Evolutionary conservation across 352 stramenopile genomes (phyloP).

Genomic region (Phytophthora agathidicida): DNA sequence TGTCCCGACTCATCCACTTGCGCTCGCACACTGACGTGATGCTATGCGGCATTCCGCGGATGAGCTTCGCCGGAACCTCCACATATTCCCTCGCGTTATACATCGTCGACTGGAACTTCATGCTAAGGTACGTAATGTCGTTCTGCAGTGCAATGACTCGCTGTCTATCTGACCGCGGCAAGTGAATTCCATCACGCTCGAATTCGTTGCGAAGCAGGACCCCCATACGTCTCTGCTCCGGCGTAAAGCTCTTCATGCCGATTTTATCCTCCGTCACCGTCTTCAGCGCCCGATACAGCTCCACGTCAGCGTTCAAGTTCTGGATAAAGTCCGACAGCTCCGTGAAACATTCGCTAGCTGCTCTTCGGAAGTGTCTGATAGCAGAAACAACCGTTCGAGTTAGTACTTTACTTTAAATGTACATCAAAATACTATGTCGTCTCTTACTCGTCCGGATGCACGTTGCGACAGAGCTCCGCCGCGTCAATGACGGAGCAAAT

Average conservation of each 20-base stretch:
- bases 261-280: slow-evolving; percentile 63
- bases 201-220: slow-evolving; percentile 93
- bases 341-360: slow-evolving; percentile 89
- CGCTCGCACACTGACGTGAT: slow-evolving; percentile 65
- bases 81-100: slow-evolving; percentile 69
- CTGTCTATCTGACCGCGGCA: slow-evolving; percentile 70
- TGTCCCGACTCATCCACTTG: slow-evolving; percentile 66
- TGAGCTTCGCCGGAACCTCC: slow-evolving; percentile 59
- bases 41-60: slow-evolving; percentile 65
- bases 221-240: slow-evolving; percentile 92
- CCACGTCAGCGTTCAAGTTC: slow-evolving; percentile 92
- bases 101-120: slow-evolving; percentile 90
- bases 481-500: slow-evolving; percentile 97
- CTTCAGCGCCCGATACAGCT: slow-evolving; percentile 89
- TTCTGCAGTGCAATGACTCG: slow-evolving; percentile 90
- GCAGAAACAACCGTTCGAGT: not conserved
- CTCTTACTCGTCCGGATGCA: slow-evolving; percentile 86
- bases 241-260: slow-evolving; percentile 67
- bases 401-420: not conserved
- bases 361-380: slow-evolving; percentile 73
- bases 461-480: slow-evolving; percentile 94
- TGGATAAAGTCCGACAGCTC: slow-evolving; percentile 95
- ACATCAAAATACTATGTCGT: not conserved
- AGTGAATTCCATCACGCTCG: slow-evolving; percentile 95
- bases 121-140: slow-evolving; percentile 86